Evolutionary conservation across 768 basidiomycete genomes (phyloP), one percentile per base, ranked within the genome.

Genomic region (Amanita pallidorosea): DNA sequence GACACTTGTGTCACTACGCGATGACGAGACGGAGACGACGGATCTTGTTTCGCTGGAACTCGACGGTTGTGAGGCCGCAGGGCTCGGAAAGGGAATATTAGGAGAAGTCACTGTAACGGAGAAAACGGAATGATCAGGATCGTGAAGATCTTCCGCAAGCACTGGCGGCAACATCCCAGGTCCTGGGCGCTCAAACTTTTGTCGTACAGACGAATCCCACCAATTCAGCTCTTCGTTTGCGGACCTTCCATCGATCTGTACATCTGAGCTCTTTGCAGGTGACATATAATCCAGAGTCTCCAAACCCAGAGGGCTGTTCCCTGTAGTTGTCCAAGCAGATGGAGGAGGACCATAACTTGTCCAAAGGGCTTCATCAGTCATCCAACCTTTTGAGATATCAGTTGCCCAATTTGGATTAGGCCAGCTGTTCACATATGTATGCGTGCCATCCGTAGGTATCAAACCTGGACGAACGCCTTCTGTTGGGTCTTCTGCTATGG

Each of bases 71-170:
- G 69, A 63, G 35, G 60, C 57, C 2, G 58, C 60, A 18, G 63
- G 42, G 2, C 50, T 38, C 34, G 53, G 22, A 36, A 53, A 54
- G 22, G 47, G 57, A 49, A 61, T 54, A 33, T 62, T 58, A 7
- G 67, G 61, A 3, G 58, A 46, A 46, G 59, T 58, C 53, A 66
- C 70, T 53, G 68, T 76, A 29, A 88, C 79, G 7, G 75, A 79
- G 64, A 76, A 86, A 23, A 90, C 65, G 7, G 79, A 76, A 61
- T 89, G 87, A 37, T 86, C 78, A 6, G 85, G 70, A 58, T 87
- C 73, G 62, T 89, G 87, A 20, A 89, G 65, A 47, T 72, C 64
- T 42, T 87, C 81, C 9, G 80, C 79, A 17, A 89, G 69, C 47
- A 80, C 64, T 2, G 86, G 81, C 0, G 88, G 77, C 18, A 89